Evolutionary conservation across 768 basidiomycete genomes (phyloP).

Genomic region (Strobilomyces confusus): DNA sequence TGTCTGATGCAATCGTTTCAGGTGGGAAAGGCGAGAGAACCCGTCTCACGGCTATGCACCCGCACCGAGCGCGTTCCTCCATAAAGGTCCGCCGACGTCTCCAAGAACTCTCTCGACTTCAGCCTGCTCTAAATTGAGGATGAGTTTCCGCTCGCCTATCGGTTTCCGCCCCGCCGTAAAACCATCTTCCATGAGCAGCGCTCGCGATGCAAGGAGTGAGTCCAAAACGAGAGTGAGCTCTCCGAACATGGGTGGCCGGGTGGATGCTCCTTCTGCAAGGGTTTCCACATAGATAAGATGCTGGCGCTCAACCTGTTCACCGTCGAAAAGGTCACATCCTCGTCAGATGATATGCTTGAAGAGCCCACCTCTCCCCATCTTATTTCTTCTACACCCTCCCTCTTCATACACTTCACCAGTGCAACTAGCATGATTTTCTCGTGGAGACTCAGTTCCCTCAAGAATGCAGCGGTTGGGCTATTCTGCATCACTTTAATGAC

Average conservation of each 20-base stretch:
- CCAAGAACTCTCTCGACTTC: slow-evolving; percentile 86
- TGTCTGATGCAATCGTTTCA: neutral
- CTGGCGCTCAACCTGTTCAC: slow-evolving; percentile 63
- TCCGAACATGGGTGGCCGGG: slow-evolving; percentile 50
- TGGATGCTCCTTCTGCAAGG: slow-evolving; percentile 57
- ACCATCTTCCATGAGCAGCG: slow-evolving; percentile 69
- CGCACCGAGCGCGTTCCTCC: slow-evolving; percentile 50
- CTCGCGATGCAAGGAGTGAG: slow-evolving; percentile 72
- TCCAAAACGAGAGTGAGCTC: slow-evolving; percentile 72
- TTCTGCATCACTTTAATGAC: slow-evolving; percentile 87
- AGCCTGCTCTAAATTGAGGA: slow-evolving; percentile 78
- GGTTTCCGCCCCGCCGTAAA: slow-evolving; percentile 49
- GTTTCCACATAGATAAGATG: slow-evolving; percentile 66
- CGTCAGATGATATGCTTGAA: neutral
- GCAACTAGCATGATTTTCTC: slow-evolving; percentile 87
- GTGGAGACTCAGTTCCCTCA: slow-evolving; percentile 80
- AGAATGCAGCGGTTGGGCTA: slow-evolving; percentile 81
- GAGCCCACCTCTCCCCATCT: slow-evolving; percentile 71
- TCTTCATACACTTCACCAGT: slow-evolving; percentile 73
- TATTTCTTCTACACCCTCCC: slow-evolving; percentile 85
- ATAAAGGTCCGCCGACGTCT: slow-evolving; percentile 67
- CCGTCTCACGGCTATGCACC: slow-evolving; percentile 3
- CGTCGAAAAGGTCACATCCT: neutral
- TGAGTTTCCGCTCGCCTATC: slow-evolving; percentile 62
- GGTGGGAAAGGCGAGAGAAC: neutral